phyloP scores from a whole-genome alignment of 2,329 filamentous ascomycete genomes.

The Mycosphaerelloides madeirae region DNA sequence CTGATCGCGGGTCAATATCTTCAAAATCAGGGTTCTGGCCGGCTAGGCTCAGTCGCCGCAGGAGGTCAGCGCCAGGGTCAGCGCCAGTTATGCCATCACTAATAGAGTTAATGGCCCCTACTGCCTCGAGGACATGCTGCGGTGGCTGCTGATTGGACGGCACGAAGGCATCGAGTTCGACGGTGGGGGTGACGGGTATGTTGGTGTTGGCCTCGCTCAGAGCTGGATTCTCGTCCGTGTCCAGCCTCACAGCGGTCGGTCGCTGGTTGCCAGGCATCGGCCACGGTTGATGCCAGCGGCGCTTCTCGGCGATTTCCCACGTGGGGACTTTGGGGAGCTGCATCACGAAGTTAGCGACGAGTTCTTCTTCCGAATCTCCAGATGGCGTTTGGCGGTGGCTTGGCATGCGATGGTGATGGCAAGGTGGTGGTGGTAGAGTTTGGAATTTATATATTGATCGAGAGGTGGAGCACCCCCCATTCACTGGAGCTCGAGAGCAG shows the following conservation, averaged over 20 bases:
- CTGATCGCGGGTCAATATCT: slow-evolving; percentile 51
- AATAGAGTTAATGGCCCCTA: slow-evolving; percentile 30
- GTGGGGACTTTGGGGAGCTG: too few relatives aligned
- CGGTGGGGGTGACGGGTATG: slow-evolving; percentile 25
- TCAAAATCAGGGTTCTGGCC: slow-evolving; percentile 36
- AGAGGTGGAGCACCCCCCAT: too few relatives aligned
- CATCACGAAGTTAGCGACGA: too few relatives aligned
- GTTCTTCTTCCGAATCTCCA: too few relatives aligned
- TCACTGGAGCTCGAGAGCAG: too few relatives aligned
- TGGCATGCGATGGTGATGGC: too few relatives aligned
- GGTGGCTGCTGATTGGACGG: slow-evolving; percentile 13
- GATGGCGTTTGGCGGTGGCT: too few relatives aligned
- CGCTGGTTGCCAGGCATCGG: slow-evolving; percentile 19
- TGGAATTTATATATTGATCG: too few relatives aligned
- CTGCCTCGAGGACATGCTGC: slow-evolving; percentile 19
- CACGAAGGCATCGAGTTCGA: slow-evolving; percentile 15
- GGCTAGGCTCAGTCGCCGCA: slow-evolving; percentile 50
- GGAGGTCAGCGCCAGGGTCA: slow-evolving; percentile 46
- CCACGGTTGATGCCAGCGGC: slow-evolving; percentile 14
- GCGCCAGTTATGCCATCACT: slow-evolving; percentile 43
- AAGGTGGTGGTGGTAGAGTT: too few relatives aligned
- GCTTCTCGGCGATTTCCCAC: slow-evolving; percentile 14
- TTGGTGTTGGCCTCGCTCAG: slow-evolving; percentile 15
- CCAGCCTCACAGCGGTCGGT: slow-evolving; percentile 16
- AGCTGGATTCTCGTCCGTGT: slow-evolving; percentile 14